Evolutionary conservation across 768 basidiomycete genomes (phyloP).

Genomic region (Leccinum uliginosum): DNA sequence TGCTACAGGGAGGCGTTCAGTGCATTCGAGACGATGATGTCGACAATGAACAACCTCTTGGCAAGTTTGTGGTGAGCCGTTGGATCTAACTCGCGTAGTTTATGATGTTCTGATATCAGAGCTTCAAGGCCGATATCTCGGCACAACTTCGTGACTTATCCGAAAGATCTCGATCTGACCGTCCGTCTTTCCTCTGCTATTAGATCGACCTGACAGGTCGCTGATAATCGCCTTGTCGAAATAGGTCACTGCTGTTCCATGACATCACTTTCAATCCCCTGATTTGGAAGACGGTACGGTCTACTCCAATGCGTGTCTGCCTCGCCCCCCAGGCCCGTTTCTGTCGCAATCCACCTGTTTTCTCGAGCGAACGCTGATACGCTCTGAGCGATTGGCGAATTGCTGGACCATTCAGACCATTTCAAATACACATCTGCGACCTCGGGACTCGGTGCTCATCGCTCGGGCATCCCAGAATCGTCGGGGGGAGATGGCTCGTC

Average conservation of each 20-base stretch:
- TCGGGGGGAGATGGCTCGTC: slow-evolving; percentile 6
- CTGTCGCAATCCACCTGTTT: background rate
- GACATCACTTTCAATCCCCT: background rate
- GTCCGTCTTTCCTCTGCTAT: background rate
- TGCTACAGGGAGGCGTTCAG: too few relatives aligned
- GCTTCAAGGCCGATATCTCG: too few relatives aligned
- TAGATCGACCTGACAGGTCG: background rate
- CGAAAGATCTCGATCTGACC: too few relatives aligned
- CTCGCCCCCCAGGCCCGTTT: slow-evolving; percentile 10
- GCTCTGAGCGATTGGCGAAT: slow-evolving; percentile 4
- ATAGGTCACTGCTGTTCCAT: slow-evolving; percentile 4
- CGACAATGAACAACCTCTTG: too few relatives aligned
- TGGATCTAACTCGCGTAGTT: too few relatives aligned
- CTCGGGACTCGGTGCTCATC: background rate
- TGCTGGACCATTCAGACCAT: slow-evolving; percentile 3
- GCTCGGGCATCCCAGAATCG: background rate
- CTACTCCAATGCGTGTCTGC: slow-evolving; percentile 1
- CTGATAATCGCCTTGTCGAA: background rate
- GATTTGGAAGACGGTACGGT: slow-evolving; percentile 9
- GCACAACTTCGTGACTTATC: too few relatives aligned
- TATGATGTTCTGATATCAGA: too few relatives aligned
- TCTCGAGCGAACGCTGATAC: slow-evolving; percentile 4
- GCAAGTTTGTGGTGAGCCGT: too few relatives aligned
- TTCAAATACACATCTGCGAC: background rate
- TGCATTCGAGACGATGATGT: too few relatives aligned